These are phyloP conservation scores for Nicotiana rustica DNA, from an alignment of 305 asterid species.

Conservation along the genomic window DNA sequence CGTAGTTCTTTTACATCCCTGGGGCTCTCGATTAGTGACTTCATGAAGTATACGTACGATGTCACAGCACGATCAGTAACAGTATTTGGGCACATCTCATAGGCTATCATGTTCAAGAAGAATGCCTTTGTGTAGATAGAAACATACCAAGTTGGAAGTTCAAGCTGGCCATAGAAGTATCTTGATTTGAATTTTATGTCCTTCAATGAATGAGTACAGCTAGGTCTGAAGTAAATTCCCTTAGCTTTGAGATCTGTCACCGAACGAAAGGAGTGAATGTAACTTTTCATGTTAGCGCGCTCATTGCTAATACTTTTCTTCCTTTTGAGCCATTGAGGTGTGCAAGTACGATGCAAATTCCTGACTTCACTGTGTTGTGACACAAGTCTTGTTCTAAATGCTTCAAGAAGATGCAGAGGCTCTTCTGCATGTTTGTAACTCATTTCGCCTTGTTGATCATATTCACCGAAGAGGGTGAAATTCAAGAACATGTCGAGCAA, in stretches of 20 bases:
- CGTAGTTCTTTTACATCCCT: constrained; percentile 40
- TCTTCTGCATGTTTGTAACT: not conserved
- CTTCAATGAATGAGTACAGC: constrained; percentile 33
- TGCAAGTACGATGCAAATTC: constrained; percentile 15
- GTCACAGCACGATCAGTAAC: constrained; percentile 31
- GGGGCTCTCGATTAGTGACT: constrained; percentile 36
- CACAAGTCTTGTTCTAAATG: constrained; percentile 35
- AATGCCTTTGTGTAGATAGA: constrained; percentile 33
- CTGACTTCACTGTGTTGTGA: constrained; percentile 20
- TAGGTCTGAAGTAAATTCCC: constrained; percentile 49
- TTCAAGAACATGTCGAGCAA: constrained; percentile 25
- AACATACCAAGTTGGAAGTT: constrained; percentile 37
- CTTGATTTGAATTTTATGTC: constrained; percentile 40
- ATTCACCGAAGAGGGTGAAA: not conserved
- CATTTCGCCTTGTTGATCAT: constrained; percentile 9
- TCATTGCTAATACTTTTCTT: constrained; percentile 25
- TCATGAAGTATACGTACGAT: constrained; percentile 39
- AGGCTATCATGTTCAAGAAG: constrained; percentile 41
- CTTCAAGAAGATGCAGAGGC: constrained; percentile 54
- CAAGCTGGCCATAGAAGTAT: constrained; percentile 33
- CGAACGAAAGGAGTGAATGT: constrained; percentile 37
- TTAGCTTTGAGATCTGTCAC: constrained; percentile 49
- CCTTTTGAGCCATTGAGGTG: not conserved
- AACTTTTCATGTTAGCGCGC: constrained; percentile 10
- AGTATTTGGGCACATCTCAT: constrained; percentile 38